Evolutionary conservation across 2,329 filamentous ascomycete species (phyloP), one percentile per base, ranked within the genome.

Genomic region (Fusarium compactum): DNA sequence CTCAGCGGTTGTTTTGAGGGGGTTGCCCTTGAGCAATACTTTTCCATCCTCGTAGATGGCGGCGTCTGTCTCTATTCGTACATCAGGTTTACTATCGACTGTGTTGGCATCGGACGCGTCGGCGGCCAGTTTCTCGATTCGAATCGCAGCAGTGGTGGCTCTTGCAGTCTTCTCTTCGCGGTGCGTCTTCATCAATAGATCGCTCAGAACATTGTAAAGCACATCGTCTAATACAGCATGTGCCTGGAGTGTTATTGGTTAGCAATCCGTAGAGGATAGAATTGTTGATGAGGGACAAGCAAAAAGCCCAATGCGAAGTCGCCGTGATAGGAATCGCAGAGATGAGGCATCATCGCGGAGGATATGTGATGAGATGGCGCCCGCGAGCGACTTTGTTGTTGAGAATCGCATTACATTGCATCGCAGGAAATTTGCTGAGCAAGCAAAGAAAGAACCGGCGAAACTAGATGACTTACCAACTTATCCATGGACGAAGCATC

Each of bases 121-220:
- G 69, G 84, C 82, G 54, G 86, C 87, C 69, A 89, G 79, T 75
- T 90, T 89, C 79, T 91, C 88, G 75, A 90, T 86, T 50, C 85
- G 83, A 72, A 91, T 90, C 70, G 89, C 85, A 74, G 91, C 86
- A 65, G 91, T 86, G 69, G 87, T 82, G 73, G 89, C 89, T 78
- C 91, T 89, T 56, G 92, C 89, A 69, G 89, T 87, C 83, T 95
- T 95, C 82, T 95, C 93, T 72, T 92, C 87, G 71, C 91, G 91
- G 79, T 95, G 93, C 43, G 89, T 90, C 78, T 92, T 89, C 75
- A 94, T 85, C 69, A 93, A 84, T 54, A 93, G 85, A 78, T 93
- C 91, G 79, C 92, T 90, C 72, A 95, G 86, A 76, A 95, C 87
- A 79, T 93, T 94, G 82, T 92, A 90, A 67, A 95, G 83, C 59